Evolutionary conservation across 129 eudicot species (phyloP).

Genomic region (Chrysanthemum seticuspe): DNA sequence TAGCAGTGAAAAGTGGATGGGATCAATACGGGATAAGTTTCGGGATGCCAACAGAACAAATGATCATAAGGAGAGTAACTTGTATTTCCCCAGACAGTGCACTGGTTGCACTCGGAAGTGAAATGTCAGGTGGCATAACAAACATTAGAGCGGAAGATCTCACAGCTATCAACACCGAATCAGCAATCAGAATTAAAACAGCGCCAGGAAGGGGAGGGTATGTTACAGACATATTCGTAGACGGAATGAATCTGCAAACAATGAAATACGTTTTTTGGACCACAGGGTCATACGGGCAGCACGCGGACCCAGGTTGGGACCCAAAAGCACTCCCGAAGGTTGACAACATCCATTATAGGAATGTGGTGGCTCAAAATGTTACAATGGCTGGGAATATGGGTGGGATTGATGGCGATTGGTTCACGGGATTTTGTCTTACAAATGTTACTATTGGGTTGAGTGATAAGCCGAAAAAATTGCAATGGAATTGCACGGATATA

Average conservation of each 20-base stretch:
- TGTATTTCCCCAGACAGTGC: slow-evolving; percentile 81
- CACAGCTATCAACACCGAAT: slow-evolving; percentile 54
- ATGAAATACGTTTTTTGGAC: slow-evolving; percentile 77
- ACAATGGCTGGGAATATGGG: slow-evolving; percentile 48
- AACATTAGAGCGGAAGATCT: slow-evolving; percentile 71
- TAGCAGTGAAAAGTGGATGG: slow-evolving; percentile 87
- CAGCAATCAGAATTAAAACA: slow-evolving; percentile 75
- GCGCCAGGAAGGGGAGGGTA: slow-evolving; percentile 69
- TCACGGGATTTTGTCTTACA: slow-evolving; percentile 62
- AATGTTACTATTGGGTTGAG: slow-evolving; percentile 47
- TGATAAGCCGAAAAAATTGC: slow-evolving; percentile 36
- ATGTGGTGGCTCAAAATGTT: slow-evolving; percentile 53
- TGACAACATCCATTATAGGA: slow-evolving; percentile 39
- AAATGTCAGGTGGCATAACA: slow-evolving; percentile 84
- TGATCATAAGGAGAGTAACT: slow-evolving; percentile 54
- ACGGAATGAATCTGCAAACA: slow-evolving; percentile 44
- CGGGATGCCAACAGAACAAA: slow-evolving; percentile 57
- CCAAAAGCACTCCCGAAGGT: slow-evolving; percentile 65
- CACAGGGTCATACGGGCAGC: slow-evolving; percentile 56
- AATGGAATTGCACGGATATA: slow-evolving; percentile 71
- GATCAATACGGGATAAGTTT: slow-evolving; percentile 70
- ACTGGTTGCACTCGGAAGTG: slow-evolving; percentile 81
- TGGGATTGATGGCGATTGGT: slow-evolving; percentile 54
- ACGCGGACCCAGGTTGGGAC: slow-evolving; percentile 51
- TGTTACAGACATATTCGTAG: slow-evolving; percentile 59